Evolutionary conservation across 768 basidiomycete species (phyloP), one percentile per base, ranked within the genome.

Genomic region (Russula earlei): DNA sequence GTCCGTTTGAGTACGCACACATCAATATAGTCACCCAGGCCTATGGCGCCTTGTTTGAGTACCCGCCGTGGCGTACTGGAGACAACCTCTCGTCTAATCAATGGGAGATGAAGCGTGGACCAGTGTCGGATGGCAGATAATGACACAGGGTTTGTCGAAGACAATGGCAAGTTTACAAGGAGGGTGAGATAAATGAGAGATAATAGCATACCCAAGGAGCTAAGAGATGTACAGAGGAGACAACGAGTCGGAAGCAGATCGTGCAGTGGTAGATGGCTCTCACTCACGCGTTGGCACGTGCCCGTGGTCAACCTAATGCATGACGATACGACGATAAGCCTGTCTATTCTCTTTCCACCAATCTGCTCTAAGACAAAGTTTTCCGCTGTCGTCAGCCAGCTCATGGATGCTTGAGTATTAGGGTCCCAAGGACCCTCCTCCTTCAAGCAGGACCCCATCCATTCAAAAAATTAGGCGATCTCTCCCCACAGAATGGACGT

Each of bases 361-460:
- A 33, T 36, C 20, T 41, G 20, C 22, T 9, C 36, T 40, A 41
- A 51, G 4, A 51, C 27, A 29, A 44, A 22, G 11, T 15, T 31
- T 20, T 33, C 27, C n/a, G n/a, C n/a, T 25, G 3, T 42, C 44
- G 14, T 56, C 25, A 15, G 52, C 17, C 22, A 54, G 60, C 46
- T 60, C 73, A 87, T 87, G 85, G 73, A 75, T 68, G 79, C 81
- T 82, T 87, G 84, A 88, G 71, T 75, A 76, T 80, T 68, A 81
- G 79, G 84, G 82, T 81, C 82, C 80, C 67, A 67, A 68, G 73
- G 81, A 75, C 76, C 79, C 78, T 83, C 76, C 74, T 77, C 29
- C 68, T 75, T 83, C 79, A 77, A 76, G 74, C 71, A 76, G 52
- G 61, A 60, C 60, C 62, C 62, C 63, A 65, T 63, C 63, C 33